Percentiles rank a stretch among this genome's conserved stretches.
phyloP scores from a whole-genome alignment of 2,329 filamentous ascomycete genomes.

The Aspergillus ibericus region DNA sequence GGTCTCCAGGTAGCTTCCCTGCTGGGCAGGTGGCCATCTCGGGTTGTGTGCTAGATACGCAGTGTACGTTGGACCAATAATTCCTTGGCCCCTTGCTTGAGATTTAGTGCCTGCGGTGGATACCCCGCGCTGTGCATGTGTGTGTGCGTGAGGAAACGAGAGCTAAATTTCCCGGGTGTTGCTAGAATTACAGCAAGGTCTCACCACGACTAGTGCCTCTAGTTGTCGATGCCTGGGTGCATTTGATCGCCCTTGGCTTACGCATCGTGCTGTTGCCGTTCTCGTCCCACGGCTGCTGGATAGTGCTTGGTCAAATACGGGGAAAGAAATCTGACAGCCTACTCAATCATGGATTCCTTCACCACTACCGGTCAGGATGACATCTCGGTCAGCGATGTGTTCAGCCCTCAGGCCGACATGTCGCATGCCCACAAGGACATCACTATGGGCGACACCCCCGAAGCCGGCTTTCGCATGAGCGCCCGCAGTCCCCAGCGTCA shows the following conservation, averaged over 20 bases:
- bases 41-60: background rate
- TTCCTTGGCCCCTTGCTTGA: background rate
- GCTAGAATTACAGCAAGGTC: conserved; percentile 4
- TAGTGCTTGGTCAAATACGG: background rate
- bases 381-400: conserved; percentile 41
- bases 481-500: conserved; percentile 26
- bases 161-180: background rate
- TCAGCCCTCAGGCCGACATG: conserved; percentile 38
- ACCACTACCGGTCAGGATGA: conserved; percentile 31
- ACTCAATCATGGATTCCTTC: conserved; percentile 23
- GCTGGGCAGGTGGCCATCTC: background rate
- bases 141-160: background rate
- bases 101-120: background rate
- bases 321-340: background rate
- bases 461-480: conserved; percentile 30
- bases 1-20: background rate
- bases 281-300: background rate
- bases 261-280: conserved; percentile 10
- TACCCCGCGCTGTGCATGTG: background rate
- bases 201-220: conserved; percentile 2
- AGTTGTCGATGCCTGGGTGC: conserved; percentile 13
- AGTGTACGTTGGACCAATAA: background rate
- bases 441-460: conserved; percentile 22
- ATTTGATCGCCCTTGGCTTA: conserved; percentile 10
- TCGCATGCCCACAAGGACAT: conserved; percentile 26